Percentiles rank a stretch among this genome's conserved stretches.
Evolutionary conservation across 208 protist species (phyloP).

Genomic region (Acanthamoeba castellanii): DNA sequence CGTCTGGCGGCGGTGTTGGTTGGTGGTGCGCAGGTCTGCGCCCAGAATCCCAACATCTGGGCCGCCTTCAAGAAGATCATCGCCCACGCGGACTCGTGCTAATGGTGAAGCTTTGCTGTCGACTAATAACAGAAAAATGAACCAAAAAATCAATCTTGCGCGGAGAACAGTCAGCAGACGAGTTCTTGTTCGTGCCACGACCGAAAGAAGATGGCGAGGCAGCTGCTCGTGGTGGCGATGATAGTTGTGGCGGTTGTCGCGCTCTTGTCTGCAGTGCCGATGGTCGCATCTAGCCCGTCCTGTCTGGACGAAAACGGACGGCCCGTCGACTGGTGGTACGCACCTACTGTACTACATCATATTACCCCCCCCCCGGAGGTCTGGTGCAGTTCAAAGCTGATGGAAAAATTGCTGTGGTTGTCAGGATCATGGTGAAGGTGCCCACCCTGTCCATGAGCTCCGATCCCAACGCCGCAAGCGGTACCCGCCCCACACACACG

Average conservation of each 20-base stretch:
- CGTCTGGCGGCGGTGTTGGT: neutral
- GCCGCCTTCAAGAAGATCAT: slow-evolving; percentile 27
- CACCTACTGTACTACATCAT: neutral
- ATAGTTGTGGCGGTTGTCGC: neutral
- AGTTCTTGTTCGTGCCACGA: no score
- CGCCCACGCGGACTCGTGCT: neutral
- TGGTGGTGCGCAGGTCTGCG: neutral
- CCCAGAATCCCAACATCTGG: slow-evolving; percentile 25
- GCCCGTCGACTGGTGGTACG: slow-evolving; percentile 83
- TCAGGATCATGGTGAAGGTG: slow-evolving; percentile 38
- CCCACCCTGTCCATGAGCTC: neutral
- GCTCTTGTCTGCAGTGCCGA: neutral
- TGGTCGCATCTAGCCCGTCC: neutral
- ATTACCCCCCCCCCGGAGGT: neutral
- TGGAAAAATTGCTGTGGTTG: no score
- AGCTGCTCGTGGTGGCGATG: neutral
- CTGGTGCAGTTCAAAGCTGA: no score
- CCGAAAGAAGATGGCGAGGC: no score
- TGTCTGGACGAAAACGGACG: slow-evolving; percentile 77
- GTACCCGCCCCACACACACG: neutral
- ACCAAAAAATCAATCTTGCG: no score
- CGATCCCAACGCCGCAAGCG: slow-evolving; percentile 15
- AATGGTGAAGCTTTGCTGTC: neutral
- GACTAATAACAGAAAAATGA: neutral
- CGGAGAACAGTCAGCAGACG: no score